A percentile compares a stretch with the other conserved stretches of the same genome.
These are phyloP conservation scores for Rhododendron williamsianum DNA, from an alignment of 148 eudicot species.

Conservation along the genomic window DNA sequence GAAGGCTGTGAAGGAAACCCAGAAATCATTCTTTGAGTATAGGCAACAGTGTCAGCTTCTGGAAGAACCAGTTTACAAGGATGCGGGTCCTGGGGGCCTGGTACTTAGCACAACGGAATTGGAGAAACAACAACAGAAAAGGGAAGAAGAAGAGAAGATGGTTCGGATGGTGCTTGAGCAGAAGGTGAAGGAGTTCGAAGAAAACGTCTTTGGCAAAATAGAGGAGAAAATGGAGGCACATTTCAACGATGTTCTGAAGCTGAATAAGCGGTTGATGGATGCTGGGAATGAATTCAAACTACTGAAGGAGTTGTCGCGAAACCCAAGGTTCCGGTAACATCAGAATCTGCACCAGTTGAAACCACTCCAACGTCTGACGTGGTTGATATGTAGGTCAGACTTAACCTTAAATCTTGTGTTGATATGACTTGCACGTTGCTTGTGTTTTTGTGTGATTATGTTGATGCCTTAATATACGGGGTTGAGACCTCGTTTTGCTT, in stretches of 20 bases:
- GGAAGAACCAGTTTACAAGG: slow-evolving; percentile 73
- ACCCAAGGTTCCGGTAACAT: slow-evolving; percentile 21
- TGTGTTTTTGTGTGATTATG: neutral
- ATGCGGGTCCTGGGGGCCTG: slow-evolving; percentile 81
- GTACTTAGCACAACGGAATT: slow-evolving; percentile 57
- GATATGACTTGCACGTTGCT: neutral
- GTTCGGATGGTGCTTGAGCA: slow-evolving; percentile 23
- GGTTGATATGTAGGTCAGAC: slow-evolving; percentile 3
- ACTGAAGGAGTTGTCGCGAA: slow-evolving; percentile 27
- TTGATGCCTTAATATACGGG: neutral
- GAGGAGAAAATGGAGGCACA: slow-evolving; percentile 24
- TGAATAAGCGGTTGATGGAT: slow-evolving; percentile 32
- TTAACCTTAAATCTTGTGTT: neutral
- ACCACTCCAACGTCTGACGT: neutral
- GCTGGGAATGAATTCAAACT: slow-evolving; percentile 29
- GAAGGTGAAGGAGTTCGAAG: slow-evolving; percentile 16
- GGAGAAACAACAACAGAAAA: slow-evolving; percentile 48
- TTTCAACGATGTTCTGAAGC: slow-evolving; percentile 19
- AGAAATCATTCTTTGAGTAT: slow-evolving; percentile 50
- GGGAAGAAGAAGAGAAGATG: slow-evolving; percentile 54
- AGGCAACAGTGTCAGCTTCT: slow-evolving; percentile 39
- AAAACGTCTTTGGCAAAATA: slow-evolving; percentile 19
- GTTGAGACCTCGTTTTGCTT: neutral
- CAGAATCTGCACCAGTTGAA: slow-evolving; percentile 13
- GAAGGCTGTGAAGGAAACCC: slow-evolving; percentile 57